Evolutionary conservation across 768 basidiomycete genomes (phyloP).

Genomic region (Tylopilus sp.): DNA sequence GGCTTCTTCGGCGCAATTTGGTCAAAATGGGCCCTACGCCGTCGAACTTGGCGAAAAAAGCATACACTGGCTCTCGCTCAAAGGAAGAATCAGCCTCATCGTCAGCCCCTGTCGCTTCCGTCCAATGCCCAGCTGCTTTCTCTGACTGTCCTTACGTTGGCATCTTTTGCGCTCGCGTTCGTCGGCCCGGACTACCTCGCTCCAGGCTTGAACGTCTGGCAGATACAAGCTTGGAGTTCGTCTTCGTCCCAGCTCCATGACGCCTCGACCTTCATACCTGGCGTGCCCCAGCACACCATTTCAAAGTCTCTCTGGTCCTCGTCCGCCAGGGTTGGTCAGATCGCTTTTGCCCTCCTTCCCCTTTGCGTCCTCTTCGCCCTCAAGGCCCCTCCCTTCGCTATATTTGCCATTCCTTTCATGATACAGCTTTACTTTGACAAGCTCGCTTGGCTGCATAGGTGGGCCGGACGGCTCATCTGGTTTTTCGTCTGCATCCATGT

Average conservation of each 20-base stretch:
- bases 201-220: slow-evolving; percentile 46
- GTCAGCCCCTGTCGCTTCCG: slow-evolving; percentile 47
- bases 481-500: slow-evolving; percentile 58
- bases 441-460: slow-evolving; percentile 65
- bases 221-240: slow-evolving; percentile 26
- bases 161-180: slow-evolving; percentile 46
- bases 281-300: slow-evolving; percentile 56
- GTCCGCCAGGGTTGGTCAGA: slow-evolving; percentile 61
- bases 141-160: slow-evolving; percentile 41
- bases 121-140: slow-evolving; percentile 62
- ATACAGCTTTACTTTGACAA: slow-evolving; percentile 74
- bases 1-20: slow-evolving; percentile 50
- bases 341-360: slow-evolving; percentile 70
- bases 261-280: slow-evolving; percentile 34
- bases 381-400: slow-evolving; percentile 67
- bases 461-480: slow-evolving; percentile 71
- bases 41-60: slow-evolving; percentile 55
- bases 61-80: slow-evolving; percentile 36
- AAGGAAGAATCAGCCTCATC: slow-evolving; percentile 33
- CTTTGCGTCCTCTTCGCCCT: slow-evolving; percentile 68
- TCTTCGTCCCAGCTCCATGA: slow-evolving; percentile 27
- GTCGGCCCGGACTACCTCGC: slow-evolving; percentile 69
- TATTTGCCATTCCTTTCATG: slow-evolving; percentile 60
- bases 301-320: slow-evolving; percentile 69
- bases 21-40: slow-evolving; percentile 55